Conservation (phyloP, 2,329 filamentous ascomycete species). For the Alternaria incomplexa region DNA sequence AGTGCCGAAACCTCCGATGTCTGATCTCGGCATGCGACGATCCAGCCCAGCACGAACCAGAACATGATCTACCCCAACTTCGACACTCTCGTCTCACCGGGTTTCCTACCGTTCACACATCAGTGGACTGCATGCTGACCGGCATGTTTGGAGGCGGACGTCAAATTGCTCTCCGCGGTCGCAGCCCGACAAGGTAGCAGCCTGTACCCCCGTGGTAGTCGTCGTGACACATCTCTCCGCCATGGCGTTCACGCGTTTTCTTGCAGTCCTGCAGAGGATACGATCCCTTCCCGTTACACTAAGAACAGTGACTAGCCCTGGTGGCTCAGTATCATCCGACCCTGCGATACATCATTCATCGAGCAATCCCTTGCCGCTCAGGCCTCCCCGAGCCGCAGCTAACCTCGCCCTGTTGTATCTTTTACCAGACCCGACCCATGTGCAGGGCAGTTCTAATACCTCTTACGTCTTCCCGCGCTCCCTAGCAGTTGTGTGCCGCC, state of each 20-base stretch:
- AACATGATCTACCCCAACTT: conserved; percentile 5
- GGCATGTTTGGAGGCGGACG: conserved; percentile 17
- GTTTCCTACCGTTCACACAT: conserved; percentile 8
- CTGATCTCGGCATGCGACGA: conserved; percentile 23
- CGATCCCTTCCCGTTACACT: conserved; percentile 38
- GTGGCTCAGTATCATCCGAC: conserved; percentile 37
- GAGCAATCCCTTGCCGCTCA: conserved; percentile 40
- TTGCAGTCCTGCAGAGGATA: conserved; percentile 19
- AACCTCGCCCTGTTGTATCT: conserved; percentile 33
- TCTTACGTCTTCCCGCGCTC: conserved; percentile 26
- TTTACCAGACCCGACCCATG: conserved; percentile 25
- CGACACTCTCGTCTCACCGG: conserved; percentile 2
- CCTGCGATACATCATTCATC: conserved; percentile 19
- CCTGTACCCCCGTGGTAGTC: conserved; percentile 38
- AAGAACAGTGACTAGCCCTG: conserved; percentile 30
- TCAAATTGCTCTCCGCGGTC: conserved; percentile 18
- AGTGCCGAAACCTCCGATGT: conserved; percentile 25
- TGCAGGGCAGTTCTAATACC: conserved; percentile 26
- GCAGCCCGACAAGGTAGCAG: conserved; percentile 41
- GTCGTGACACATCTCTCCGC: conserved; percentile 36
- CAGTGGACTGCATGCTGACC: conserved; percentile 9
- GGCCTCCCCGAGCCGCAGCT: conserved; percentile 23
- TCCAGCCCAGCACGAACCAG: conserved; percentile 21
- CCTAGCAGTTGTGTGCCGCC: conserved; percentile 27
- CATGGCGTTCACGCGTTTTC: conserved; percentile 34